phyloP scores from a whole-genome alignment of 768 basidiomycete species.

The Pleurotus pulmonarius region DNA sequence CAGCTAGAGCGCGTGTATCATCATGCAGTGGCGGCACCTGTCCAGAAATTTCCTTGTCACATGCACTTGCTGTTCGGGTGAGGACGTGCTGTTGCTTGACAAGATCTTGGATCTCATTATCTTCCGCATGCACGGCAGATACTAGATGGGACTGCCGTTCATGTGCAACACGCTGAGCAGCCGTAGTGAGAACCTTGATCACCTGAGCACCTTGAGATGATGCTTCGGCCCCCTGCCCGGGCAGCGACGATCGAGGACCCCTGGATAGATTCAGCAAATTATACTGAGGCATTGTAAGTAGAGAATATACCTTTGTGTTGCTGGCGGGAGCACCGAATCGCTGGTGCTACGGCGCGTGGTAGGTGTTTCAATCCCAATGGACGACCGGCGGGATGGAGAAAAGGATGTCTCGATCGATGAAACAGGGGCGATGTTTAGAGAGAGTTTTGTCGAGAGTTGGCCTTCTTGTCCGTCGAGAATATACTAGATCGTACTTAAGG shows the following conservation, averaged over 20 bases:
- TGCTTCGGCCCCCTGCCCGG: not conserved
- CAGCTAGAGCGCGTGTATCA: conserved; percentile 49
- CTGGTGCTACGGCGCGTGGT: conserved; percentile 43
- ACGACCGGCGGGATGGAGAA: conserved; percentile 39
- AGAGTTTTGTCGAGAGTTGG: conserved; percentile 60
- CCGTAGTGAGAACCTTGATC: conserved; percentile 71
- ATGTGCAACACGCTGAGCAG: conserved; percentile 74
- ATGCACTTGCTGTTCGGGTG: conserved; percentile 64
- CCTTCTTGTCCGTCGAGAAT: conserved; percentile 74
- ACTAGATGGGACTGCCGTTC: conserved; percentile 68
- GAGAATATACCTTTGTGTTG: conserved; percentile 28
- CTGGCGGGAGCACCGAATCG: conserved; percentile 42
- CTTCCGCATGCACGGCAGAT: conserved; percentile 41
- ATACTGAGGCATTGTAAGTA: not conserved
- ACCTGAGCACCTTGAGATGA: conserved; percentile 63
- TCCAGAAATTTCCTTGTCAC: conserved; percentile 65
- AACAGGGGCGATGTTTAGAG: conserved; percentile 67
- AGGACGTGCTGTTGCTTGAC: conserved; percentile 82
- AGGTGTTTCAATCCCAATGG: conserved; percentile 29
- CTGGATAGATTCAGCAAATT: conserved; percentile 12
- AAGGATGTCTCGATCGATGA: conserved; percentile 39
- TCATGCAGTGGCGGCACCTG: conserved; percentile 39
- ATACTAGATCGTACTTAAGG: conserved; percentile 37
- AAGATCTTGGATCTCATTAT: conserved; percentile 56
- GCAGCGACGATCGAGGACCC: conserved; percentile 6